phyloP scores from a whole-genome alignment of 1,139 yeast species.

The Magnusiomyces suaveolens region DNA sequence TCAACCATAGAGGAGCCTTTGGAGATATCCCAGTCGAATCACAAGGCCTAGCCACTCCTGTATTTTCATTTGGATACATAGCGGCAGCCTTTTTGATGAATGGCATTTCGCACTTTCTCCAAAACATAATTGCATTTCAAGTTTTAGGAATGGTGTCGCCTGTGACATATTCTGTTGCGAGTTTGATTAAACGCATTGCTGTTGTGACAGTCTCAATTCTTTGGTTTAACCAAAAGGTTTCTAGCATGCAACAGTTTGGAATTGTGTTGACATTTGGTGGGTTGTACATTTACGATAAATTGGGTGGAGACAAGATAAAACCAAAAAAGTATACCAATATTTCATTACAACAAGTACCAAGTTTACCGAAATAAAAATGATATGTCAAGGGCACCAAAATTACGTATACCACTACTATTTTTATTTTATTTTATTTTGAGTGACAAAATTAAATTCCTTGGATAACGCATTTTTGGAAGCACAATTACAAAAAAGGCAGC shows the following conservation, averaged over 20 bases:
- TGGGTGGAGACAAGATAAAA: conserved; percentile 42
- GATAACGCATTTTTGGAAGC: too few species aligned
- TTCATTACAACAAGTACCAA: conserved; percentile 5
- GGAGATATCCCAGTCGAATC: neutral
- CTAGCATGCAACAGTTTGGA: conserved; percentile 56
- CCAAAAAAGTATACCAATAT: conserved; percentile 6
- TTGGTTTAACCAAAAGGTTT: conserved; percentile 54
- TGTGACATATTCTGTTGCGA: conserved; percentile 85
- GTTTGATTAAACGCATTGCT: conserved; percentile 74
- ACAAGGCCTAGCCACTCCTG: neutral
- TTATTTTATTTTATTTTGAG: too few species aligned
- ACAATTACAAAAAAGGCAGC: too few species aligned
- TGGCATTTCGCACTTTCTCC: conserved; percentile 75
- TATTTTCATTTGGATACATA: conserved; percentile 14
- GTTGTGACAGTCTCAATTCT: conserved; percentile 72
- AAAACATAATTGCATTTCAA: conserved; percentile 82
- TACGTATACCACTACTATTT: neutral
- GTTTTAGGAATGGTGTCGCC: conserved; percentile 78
- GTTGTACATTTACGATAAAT: conserved; percentile 57
- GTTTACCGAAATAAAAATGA: conserved; percentile 5
- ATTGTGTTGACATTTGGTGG: conserved; percentile 57
- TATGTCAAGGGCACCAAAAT: neutral
- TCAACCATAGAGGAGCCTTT: neutral
- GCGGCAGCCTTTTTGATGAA: conserved; percentile 31
- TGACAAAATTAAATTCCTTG: neutral